Percentiles rank a stretch among this genome's conserved stretches.
phyloP scores from a whole-genome alignment of 371 early-diverging fungal species.

The Mortierella sp. region DNA sequence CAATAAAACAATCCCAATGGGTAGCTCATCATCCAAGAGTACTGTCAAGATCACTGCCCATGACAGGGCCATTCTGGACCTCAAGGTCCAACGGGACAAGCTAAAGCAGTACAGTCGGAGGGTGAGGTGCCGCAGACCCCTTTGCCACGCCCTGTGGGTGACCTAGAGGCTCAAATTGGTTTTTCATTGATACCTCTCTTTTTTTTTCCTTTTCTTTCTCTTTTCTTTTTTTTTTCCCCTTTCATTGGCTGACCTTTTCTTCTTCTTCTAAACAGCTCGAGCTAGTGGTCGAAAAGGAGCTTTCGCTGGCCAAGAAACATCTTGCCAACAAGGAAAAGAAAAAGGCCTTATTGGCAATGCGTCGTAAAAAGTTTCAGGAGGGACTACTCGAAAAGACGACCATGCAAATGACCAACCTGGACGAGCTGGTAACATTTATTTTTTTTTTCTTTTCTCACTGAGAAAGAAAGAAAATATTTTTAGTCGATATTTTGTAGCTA shows the following conservation, averaged over 20 bases:
- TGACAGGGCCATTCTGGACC: constrained; percentile 93
- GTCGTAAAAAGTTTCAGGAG: constrained; percentile 96
- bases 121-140: constrained; percentile 55
- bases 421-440: constrained; percentile 83
- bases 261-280: constrained; percentile 64
- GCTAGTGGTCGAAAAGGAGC: constrained; percentile 71
- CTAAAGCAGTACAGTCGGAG: constrained; percentile 90
- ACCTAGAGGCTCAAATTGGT: too few relatives aligned
- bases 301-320: constrained; percentile 69
- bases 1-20: constrained; percentile 19
- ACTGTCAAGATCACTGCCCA: constrained; percentile 75
- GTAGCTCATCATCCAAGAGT: constrained; percentile 30
- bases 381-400: constrained; percentile 84
- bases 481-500: neutral
- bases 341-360: constrained; percentile 88
- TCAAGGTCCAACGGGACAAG: constrained; percentile 95
- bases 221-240: neutral
- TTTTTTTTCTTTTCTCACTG: constrained; percentile 2
- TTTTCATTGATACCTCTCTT: neutral
- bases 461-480: constrained; percentile 7
- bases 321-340: constrained; percentile 78
- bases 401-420: constrained; percentile 87
- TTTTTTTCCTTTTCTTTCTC: neutral
- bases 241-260: neutral
- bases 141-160: too few relatives aligned